Conservation (phyloP, 1,284 basidiomycete species). For the Coniferiporia weirii region DNA sequence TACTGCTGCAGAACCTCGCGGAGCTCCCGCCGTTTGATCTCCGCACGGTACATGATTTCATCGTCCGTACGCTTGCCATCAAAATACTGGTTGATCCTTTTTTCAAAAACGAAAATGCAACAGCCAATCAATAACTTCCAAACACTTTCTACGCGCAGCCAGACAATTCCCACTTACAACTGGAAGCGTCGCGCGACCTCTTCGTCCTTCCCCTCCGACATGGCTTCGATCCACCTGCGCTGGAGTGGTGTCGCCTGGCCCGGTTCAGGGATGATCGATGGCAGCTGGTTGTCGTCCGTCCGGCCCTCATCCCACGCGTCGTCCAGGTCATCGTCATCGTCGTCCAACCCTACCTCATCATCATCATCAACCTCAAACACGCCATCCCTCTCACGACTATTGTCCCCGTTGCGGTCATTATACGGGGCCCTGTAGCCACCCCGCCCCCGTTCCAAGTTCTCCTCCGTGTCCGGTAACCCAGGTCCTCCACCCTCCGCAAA, state of each 20-base stretch:
- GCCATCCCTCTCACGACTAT: slow-evolving; percentile 14
- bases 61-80: slow-evolving; percentile 78
- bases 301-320: slow-evolving; percentile 43
- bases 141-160: not conserved
- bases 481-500: slow-evolving; percentile 2
- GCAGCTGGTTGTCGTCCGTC: slow-evolving; percentile 46
- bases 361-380: not conserved
- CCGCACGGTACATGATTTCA: slow-evolving; percentile 72
- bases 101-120: not conserved
- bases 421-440: not conserved
- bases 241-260: slow-evolving; percentile 72
- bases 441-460: not conserved
- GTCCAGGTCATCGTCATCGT: slow-evolving; percentile 21
- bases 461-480: not conserved
- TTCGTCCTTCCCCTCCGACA: slow-evolving; percentile 74
- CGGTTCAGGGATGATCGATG: slow-evolving; percentile 78
- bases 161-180: slow-evolving; percentile 40
- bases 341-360: slow-evolving; percentile 6
- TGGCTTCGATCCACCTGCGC: slow-evolving; percentile 74
- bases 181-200: slow-evolving; percentile 59
- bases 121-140: not conserved
- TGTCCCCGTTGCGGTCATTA: slow-evolving; percentile 31
- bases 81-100: slow-evolving; percentile 76
- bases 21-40: slow-evolving; percentile 70
- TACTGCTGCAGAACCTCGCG: slow-evolving; percentile 76